Base-by-base conservation (phyloP, 768 basidiomycete genomes). In the Serendipita sp. region DNA sequence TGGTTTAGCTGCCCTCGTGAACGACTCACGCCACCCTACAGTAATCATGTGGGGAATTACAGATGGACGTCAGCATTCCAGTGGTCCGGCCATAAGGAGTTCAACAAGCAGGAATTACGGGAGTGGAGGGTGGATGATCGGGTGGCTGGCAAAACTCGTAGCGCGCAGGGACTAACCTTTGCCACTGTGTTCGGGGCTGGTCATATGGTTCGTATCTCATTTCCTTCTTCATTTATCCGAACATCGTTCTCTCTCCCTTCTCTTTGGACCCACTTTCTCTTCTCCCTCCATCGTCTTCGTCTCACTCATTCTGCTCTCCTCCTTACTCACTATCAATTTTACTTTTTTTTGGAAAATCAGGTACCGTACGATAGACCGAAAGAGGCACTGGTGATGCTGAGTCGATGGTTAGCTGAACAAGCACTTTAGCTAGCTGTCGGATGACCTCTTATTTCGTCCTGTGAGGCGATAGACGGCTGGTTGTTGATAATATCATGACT, bases 21-120 rank as follows among this genome's bases (percentile, higher is more conserved):
- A 18, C 18, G 18, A 18, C 18, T 18, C 18, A 18, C 18, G 18
- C 18, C 18, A 18, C 18, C 68, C 62, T 71, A 71, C 44, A 8
- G 73, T 69, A 86, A 86, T 62, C 71, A 71, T 44, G 74, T 87
- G 33, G 83, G 85, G 15, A 91, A 91, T 73, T 81, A 81, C 69
- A 76, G 82, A 45, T 91, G 89, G 89, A 81, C 85, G 5, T 80
- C 87, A 60, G 75, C 79, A 65, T 75, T 92, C 62, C 80, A 85
- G 62, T 91, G 90, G 90, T 80, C 79, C 50, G 86, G 86, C 2
- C 73, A 77, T 53, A 75, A 76, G 44, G 78, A 69, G 3, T 90
- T 84, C 72, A 72, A 68, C 0, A 67, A 67, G 18, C 70, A 78
- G 53, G 73, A 73, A 8, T 72, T 83, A 69, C 73, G 74, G 50